These are phyloP conservation scores for Setomelanomma holmii DNA, from an alignment of 2,329 filamentous ascomycete species.

Conservation along the genomic window DNA sequence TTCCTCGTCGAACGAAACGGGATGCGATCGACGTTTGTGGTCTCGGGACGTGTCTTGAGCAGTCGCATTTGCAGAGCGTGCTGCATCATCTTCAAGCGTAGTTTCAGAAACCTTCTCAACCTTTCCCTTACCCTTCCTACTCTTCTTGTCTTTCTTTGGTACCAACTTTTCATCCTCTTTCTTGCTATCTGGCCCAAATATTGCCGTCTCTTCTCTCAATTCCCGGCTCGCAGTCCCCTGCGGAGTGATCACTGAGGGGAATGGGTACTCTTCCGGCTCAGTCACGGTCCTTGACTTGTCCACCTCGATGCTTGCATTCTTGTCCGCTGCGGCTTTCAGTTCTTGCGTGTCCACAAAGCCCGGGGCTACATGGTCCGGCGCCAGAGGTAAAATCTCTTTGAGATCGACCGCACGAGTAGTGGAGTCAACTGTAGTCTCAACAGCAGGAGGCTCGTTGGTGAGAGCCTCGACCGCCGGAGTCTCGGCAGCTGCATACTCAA, in stretches of 20 bases:
- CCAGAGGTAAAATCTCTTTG: slow-evolving; percentile 12
- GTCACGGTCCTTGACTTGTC: slow-evolving; percentile 4
- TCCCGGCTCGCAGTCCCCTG: slow-evolving; percentile 1
- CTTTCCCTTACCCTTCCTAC: slow-evolving; percentile 40
- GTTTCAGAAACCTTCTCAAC: slow-evolving; percentile 20
- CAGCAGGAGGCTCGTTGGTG: slow-evolving; percentile 38
- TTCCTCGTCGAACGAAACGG: slow-evolving; percentile 39
- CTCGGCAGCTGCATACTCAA: slow-evolving; percentile 34
- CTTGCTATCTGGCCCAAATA: slow-evolving; percentile 30
- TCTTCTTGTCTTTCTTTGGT: slow-evolving; percentile 52
- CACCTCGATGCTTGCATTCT: background rate
- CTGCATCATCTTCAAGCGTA: background rate
- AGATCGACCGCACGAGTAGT: slow-evolving; percentile 25
- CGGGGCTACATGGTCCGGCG: background rate
- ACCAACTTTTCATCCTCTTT: slow-evolving; percentile 36
- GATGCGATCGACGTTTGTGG: slow-evolving; percentile 45
- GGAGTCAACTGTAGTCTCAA: slow-evolving; percentile 40
- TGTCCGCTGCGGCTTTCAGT: no score
- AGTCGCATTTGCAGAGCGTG: background rate
- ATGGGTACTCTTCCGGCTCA: slow-evolving; percentile 37
- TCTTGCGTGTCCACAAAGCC: no score
- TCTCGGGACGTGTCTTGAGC: slow-evolving; percentile 10
- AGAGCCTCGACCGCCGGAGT: slow-evolving; percentile 44
- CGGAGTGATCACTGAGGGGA: slow-evolving; percentile 26
- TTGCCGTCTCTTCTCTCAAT: slow-evolving; percentile 3